Conservation (phyloP, 148 eudicot species). For the Fagopyrum tataricum region DNA sequence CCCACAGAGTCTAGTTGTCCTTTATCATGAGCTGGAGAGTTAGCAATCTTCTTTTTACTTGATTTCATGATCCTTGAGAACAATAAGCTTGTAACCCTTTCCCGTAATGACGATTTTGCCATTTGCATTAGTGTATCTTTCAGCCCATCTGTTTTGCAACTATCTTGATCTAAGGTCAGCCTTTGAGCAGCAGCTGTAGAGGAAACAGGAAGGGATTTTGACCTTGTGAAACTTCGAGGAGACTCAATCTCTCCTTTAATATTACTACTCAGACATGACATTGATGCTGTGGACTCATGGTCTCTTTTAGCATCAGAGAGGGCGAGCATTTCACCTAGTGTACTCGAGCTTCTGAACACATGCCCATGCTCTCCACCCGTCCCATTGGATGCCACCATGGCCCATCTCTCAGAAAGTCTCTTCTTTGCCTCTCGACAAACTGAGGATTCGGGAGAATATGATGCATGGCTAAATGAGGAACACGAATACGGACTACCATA, state of each 20-base stretch:
- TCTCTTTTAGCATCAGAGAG: constrained; percentile 49
- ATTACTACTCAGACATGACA: no score
- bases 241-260: no score
- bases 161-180: constrained; percentile 29
- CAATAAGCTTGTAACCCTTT: constrained; percentile 78
- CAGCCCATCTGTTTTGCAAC: constrained; percentile 19
- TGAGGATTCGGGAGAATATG: constrained; percentile 86
- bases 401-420: constrained; percentile 98
- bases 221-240: constrained; percentile 60
- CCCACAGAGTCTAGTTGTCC: constrained; percentile 22
- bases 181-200: constrained; percentile 36
- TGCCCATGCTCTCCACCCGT: constrained; percentile 49
- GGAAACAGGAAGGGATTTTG: constrained; percentile 82
- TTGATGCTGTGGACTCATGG: no score
- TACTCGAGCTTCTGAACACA: constrained; percentile 64
- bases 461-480: constrained; percentile 67
- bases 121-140: constrained; percentile 36
- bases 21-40: constrained; percentile 27
- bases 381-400: constrained; percentile 69
- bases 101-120: constrained; percentile 62
- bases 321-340: constrained; percentile 96
- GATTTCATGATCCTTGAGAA: constrained; percentile 66
- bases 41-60: constrained; percentile 39
- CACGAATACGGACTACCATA: constrained; percentile 56
- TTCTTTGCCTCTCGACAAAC: constrained; percentile 97